A percentile compares a stretch with the other conserved stretches of the same genome.
Conservation (phyloP, 192 early-diverging fungal species). For the Coemansia sp. region DNA sequence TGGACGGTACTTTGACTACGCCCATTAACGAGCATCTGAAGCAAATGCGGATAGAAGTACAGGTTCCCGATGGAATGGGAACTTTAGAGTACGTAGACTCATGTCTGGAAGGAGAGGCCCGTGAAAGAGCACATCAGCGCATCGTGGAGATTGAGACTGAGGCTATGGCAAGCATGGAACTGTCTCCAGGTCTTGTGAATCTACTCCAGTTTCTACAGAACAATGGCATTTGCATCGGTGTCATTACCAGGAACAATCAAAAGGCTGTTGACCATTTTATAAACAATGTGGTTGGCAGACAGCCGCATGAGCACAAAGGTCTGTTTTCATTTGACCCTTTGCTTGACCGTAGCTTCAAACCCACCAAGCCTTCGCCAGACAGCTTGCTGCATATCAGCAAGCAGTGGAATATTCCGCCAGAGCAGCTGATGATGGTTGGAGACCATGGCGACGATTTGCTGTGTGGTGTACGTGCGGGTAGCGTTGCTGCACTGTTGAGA, state of each 20-base stretch:
- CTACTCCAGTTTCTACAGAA: slow-evolving; percentile 42
- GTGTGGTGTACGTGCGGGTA: slow-evolving; percentile 51
- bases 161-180: slow-evolving; percentile 46
- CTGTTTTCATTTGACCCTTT: slow-evolving; percentile 51
- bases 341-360: slow-evolving; percentile 50
- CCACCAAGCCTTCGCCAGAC: slow-evolving; percentile 52
- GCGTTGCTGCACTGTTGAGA: slow-evolving; percentile 45
- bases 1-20: slow-evolving; percentile 54
- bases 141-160: slow-evolving; percentile 47
- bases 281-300: slow-evolving; percentile 32
- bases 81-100: slow-evolving; percentile 46
- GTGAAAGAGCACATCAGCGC: slow-evolving; percentile 24
- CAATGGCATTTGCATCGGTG: slow-evolving; percentile 39
- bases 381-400: slow-evolving; percentile 42
- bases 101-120: slow-evolving; percentile 30
- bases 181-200: slow-evolving; percentile 45
- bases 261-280: slow-evolving; percentile 49
- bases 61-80: slow-evolving; percentile 34
- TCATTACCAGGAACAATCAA: slow-evolving; percentile 54
- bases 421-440: slow-evolving; percentile 56
- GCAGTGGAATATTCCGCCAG: slow-evolving; percentile 45
- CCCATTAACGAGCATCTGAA: slow-evolving; percentile 46
- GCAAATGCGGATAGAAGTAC: slow-evolving; percentile 34
- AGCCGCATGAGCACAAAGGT: slow-evolving; percentile 23
- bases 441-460: slow-evolving; percentile 56